A percentile compares a stretch with the other conserved stretches of the same genome.
These are phyloP conservation scores for Cantharellus cinnabarinus DNA, from an alignment of 768 basidiomycete genomes.

Conservation along the genomic window DNA sequence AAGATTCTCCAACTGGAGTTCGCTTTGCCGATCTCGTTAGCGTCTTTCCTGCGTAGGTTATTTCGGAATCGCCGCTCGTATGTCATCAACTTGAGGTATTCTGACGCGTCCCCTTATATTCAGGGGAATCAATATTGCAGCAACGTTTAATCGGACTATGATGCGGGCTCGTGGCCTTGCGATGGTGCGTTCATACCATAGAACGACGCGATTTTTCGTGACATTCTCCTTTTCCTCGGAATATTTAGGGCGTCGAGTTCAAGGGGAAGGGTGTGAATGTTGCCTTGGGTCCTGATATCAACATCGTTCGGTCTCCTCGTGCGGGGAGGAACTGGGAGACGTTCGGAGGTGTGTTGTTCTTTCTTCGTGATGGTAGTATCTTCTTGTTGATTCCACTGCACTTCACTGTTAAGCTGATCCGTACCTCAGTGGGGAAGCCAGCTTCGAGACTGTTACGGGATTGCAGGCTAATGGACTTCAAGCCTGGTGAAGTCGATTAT, in stretches of 20 bases:
- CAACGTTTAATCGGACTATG: conserved; percentile 11
- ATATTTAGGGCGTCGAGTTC: conserved; percentile 11
- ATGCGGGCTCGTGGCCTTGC: conserved; percentile 49
- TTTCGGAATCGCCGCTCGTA: conserved; percentile 25
- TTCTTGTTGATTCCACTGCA: not conserved
- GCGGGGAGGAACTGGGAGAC: conserved; percentile 36
- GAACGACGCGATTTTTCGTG: conserved; percentile 33
- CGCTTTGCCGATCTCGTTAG: not conserved
- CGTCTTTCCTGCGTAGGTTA: conserved; percentile 27
- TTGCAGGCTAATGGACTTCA: conserved; percentile 62
- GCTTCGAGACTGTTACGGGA: conserved; percentile 65
- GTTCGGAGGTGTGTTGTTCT: conserved; percentile 11
- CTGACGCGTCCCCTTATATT: not conserved
- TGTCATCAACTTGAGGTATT: not conserved
- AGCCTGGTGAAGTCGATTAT: conserved; percentile 25
- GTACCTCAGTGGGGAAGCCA: conserved; percentile 57
- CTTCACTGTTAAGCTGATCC: conserved; percentile 33
- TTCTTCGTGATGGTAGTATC: not conserved
- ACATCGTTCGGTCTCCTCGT: conserved; percentile 13
- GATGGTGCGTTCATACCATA: conserved; percentile 7
- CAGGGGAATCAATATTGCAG: conserved; percentile 9
- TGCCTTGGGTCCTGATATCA: conserved; percentile 20
- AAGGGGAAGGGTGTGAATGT: conserved; percentile 12
- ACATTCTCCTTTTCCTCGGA: conserved; percentile 19
- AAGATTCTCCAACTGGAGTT: not conserved